These are phyloP conservation scores for Mucor velutinosus DNA, from an alignment of 371 early-diverging fungal species.

Conservation along the genomic window DNA sequence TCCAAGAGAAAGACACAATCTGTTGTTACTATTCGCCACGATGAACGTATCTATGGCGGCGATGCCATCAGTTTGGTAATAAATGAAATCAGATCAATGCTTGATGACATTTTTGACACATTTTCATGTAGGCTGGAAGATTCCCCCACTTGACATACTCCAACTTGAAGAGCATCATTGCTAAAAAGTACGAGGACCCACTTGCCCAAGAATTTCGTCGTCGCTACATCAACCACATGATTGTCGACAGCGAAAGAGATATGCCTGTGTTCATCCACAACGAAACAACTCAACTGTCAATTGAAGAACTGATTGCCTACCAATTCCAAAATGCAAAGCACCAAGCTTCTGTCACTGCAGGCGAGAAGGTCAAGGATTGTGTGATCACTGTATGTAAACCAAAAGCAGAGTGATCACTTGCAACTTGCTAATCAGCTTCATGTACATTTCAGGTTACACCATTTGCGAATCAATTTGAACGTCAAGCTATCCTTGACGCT, in stretches of 20 bases:
- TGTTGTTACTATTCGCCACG: constrained; percentile 78
- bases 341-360: constrained; percentile 81
- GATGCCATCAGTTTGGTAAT: constrained; percentile 84
- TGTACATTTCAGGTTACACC: constrained; percentile 74
- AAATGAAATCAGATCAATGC: neutral
- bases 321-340: constrained; percentile 87
- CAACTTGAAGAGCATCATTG: constrained; percentile 83
- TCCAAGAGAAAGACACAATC: constrained; percentile 93
- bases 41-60: constrained; percentile 86
- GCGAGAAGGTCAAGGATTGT: constrained; percentile 79
- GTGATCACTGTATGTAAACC: constrained; percentile 82
- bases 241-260: constrained; percentile 64
- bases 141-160: constrained; percentile 85
- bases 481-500: constrained; percentile 93
- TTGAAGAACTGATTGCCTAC: constrained; percentile 94
- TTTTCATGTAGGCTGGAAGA: constrained; percentile 68
- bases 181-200: constrained; percentile 72
- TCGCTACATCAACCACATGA: constrained; percentile 75
- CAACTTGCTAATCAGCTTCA: neutral
- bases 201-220: constrained; percentile 68
- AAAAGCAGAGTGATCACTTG: neutral
- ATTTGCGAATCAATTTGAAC: constrained; percentile 86
- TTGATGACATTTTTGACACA: neutral
- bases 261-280: constrained; percentile 66
- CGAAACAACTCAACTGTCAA: constrained; percentile 57